Base-by-base conservation (phyloP, 208 protist species). In the Leishmania turanica region DNA sequence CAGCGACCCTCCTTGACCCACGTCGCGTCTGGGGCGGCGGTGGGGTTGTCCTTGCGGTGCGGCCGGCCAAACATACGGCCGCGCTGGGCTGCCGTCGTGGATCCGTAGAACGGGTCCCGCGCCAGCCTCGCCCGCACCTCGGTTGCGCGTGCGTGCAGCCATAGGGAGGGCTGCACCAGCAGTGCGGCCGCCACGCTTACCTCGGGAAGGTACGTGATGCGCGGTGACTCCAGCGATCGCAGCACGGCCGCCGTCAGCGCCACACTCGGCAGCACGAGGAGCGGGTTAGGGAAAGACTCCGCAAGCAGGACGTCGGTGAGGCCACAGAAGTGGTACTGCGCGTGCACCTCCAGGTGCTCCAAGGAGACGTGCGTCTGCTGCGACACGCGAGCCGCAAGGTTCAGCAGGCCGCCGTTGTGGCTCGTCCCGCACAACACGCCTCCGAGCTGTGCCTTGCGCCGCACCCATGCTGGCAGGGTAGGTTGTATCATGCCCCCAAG, bases 271-370 rank as follows among this genome's bases (percentile, higher is more conserved):
- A 97, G 77, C 51, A 96, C 91, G 17, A 88, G 76, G 27, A 82
- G 68, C 51, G 92, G 88, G 66, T 95, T 87, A 1, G 92, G 90
- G 81, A 95, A 97, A 65, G 89, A 92, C 19, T 83, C 84, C 11
- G 89, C 84, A 42, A 97, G 79, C 45, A 97, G 80, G 1, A 96
- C 90, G 75, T 97, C 94, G 17, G 94, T 96, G 42, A 96, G 84
- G 19, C 91, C 92, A 77, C 92, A 95, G 82, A 93, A 97, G 75
- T 95, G 91, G 79, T 93, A 84, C 77, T 87, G 82, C 27, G 92
- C 87, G 79, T 96, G 88, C 34, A 89, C 87, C 47, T 93, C 87
- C 17, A 97, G 87, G 75, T 96, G 90, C 17, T 96, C 89, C 5
- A 93, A 85, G 37, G 90, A 87, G 40, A 96, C 75, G 58, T 78